Evolutionary conservation across 805 yeast genomes (phyloP), one percentile per base, ranked within the genome.

Genomic region (Candida dajiaensis): DNA sequence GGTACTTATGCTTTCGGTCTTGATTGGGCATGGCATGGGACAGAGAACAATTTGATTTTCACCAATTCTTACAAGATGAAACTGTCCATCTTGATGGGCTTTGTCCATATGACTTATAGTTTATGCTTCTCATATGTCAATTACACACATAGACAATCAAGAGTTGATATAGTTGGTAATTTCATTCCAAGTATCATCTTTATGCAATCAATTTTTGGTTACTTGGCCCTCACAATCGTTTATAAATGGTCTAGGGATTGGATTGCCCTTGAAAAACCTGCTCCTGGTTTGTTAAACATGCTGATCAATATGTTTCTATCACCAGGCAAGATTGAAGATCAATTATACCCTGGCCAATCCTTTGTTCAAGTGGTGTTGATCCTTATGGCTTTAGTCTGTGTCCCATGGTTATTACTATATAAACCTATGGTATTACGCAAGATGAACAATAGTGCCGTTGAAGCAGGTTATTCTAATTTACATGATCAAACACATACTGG

Each of bases 11-110:
- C 83, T 6, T 71, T 94, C 62, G 99, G 99, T 44, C 68, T 94
- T 44, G 99, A 94, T 68, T 86, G 84, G 53, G 86, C 84, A 11
- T 94, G 99, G 99, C 99, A 94, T 66, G 97, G 97, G 16, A 77
- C 98, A 37, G 99, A 94, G 56, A 94, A 94, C 69, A 82, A 83
- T 43, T 74, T 94, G 58, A 68, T 95, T 48, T 94, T 94, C 69
- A 79, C 96, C 43, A 94, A 94, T 71, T 90, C 98, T 3, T 94
- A 88, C 71, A 94, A 94, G 74, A 94, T 94, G 99, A 94, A 94
- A 67, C 73, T 94, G 50, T 89, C 98, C 2, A 84, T 94, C 47
- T 73, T 94, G 55, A 85, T 94, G 90, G 99, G 99, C 4, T 92
- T 84, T 67, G 67, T 77, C 41, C 99, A 94, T 69, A 94, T 94